Percentiles rank a stretch among this genome's conserved stretches.
Evolutionary conservation across 371 early-diverging fungal genomes (phyloP).

Genomic region (Actinomucor elegans): DNA sequence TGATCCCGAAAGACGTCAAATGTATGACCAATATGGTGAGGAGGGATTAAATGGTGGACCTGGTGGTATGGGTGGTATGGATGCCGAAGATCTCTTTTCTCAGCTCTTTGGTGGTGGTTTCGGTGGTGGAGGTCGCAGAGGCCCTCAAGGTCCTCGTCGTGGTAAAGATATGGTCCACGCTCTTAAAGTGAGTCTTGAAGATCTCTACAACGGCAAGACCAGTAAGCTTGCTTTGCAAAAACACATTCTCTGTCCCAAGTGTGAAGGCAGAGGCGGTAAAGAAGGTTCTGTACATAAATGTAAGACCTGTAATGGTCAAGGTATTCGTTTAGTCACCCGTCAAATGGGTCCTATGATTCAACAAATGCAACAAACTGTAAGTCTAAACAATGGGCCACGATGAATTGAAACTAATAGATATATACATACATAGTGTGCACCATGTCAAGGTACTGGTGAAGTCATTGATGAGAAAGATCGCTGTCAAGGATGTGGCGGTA

Average conservation of each 20-base stretch:
- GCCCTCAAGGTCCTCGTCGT: constrained; percentile 32
- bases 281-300: constrained; percentile 73
- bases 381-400: background rate
- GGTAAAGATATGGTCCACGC: constrained; percentile 77
- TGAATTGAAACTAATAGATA: no score
- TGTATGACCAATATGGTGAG: constrained; percentile 86
- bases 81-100: constrained; percentile 55
- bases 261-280: constrained; percentile 83
- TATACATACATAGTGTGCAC: constrained; percentile 59
- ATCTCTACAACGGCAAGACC: constrained; percentile 91
- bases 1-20: constrained; percentile 72
- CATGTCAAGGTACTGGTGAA: constrained; percentile 89
- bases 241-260: constrained; percentile 77
- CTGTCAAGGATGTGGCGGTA: constrained; percentile 88
- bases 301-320: constrained; percentile 78
- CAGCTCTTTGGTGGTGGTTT: constrained; percentile 74
- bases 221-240: constrained; percentile 89
- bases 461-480: constrained; percentile 85
- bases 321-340: constrained; percentile 80
- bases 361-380: constrained; percentile 85
- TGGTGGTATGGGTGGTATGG: constrained; percentile 50
- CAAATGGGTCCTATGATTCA: constrained; percentile 98
- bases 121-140: constrained; percentile 50
- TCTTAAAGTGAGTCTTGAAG: constrained; percentile 89
- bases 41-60: constrained; percentile 75